phyloP scores from a whole-genome alignment of 1,284 basidiomycete genomes.

The Naganishia cerealis region DNA sequence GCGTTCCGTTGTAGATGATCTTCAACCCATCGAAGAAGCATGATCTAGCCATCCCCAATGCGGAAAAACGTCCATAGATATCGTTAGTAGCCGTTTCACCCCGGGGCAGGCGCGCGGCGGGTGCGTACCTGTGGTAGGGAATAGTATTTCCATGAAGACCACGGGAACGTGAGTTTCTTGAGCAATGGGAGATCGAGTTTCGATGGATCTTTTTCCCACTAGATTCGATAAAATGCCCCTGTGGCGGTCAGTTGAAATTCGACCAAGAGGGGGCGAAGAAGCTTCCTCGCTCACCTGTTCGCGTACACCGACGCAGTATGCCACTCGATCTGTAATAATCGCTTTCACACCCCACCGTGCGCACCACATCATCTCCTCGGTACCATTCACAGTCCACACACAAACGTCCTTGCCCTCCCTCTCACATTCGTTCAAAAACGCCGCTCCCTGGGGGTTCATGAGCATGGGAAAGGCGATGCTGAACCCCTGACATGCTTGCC shows the following conservation, averaged over 20 bases:
- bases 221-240: not conserved
- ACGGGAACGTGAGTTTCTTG: conserved; percentile 46
- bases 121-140: conserved; percentile 47
- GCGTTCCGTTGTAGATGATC: conserved; percentile 31
- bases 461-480: conserved; percentile 78
- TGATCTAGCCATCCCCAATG: conserved; percentile 10
- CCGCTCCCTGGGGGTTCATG: conserved; percentile 57
- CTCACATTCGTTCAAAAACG: conserved; percentile 79
- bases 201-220: conserved; percentile 32
- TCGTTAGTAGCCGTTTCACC: not conserved
- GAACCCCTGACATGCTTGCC: conserved; percentile 85
- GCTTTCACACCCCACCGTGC: conserved; percentile 87
- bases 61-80: not conserved
- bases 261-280: not conserved
- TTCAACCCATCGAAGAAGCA: conserved; percentile 29
- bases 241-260: not conserved
- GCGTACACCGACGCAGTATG: conserved; percentile 43
- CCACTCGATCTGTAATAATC: conserved; percentile 76
- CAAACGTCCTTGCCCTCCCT: conserved; percentile 79
- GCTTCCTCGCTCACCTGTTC: conserved; percentile 43
- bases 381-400: conserved; percentile 96
- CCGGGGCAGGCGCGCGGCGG: no score
- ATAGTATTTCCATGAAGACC: conserved; percentile 53
- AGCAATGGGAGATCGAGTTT: conserved; percentile 40
- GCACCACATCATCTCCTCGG: conserved; percentile 87